Base-by-base conservation (phyloP, 225 moss, liverwort and hornwort species). In the Pleurozium schreberi region DNA sequence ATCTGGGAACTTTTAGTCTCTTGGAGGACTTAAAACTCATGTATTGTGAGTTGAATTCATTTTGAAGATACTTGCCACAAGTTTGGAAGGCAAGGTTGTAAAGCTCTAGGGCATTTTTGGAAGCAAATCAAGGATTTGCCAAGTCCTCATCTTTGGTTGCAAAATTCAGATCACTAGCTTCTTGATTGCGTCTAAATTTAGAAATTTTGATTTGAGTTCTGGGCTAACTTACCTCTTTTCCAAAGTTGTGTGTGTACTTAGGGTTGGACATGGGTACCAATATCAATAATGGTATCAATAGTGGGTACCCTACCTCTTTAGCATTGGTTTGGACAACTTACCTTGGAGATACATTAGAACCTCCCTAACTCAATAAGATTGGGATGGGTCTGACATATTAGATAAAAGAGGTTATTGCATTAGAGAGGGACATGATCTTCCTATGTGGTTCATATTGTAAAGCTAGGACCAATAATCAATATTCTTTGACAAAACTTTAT, bases 211-310 rank as follows among this genome's bases (percentile, higher is more conserved):
- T 34, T 11, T 25, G 25, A 25, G 17, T n/a, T 79, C 2, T 7
- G 25, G 36, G 16, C 23, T 38, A 16, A 25, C 38, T 23, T 22
- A 5, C 14, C 22, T 36, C 53, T 26, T 57, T 40, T 57, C 22
- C 27, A 38, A 38, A 10, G 26, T n/a, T 25, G 55, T 77, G 38
- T 0, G 2, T 22, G 20, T 19, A 50, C 22, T 4, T 25, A 23
- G 10, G n/a, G 57, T n/a, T 57, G 26, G 16, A 27, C n/a, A n/a
- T 0, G 0, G 11, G 5, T n/a, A n/a, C n/a, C 16, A n/a, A 55
- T 78, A 26, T 26, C 38, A 55, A 34, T 26, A 78, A 14, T 53
- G 53, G 10, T 21, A 14, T 76, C 22, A 52, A 9, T 76, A 22
- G 14, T 52, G 8, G 8, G 18, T 22, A 34, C 3, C 49, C 22